Base-by-base conservation (phyloP, 371 early-diverging fungal species). In the Synchytrium microbalum region DNA sequence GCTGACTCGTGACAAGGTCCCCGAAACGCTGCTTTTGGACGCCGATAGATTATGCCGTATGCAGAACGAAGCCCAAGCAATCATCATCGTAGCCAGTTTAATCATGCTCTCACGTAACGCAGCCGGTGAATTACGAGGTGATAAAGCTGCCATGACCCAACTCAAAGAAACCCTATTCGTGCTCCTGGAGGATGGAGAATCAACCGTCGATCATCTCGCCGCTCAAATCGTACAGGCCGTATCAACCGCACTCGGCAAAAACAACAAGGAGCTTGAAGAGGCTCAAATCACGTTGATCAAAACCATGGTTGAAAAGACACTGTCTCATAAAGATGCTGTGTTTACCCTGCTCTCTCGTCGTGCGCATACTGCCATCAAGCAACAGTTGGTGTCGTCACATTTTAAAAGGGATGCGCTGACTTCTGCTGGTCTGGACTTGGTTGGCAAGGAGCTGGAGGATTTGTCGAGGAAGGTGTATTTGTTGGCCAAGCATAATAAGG, bases 1-100 rank as follows among this genome's bases (percentile, higher is more conserved):
- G 14, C 62, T 80, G 52, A 58, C 62, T 0, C 64, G 63, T 26
- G 69, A 58, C 19, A 72, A 60, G 16, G 69, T 87, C 27, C 87
- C 92, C 1, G 92, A 91, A 65, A 89, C 90, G 0, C 65, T 89
- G 2, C n/a, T 66, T 3, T 59, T 89, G 63, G 92, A 91, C 64
- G 78, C 78, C 0, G 76, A 77, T 14, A 80, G 89, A 0, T 64
- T 91, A 46, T 68, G 63, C 32, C 73, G 64, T 1, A 82, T 79
- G 63, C 88, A 88, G 69, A 87, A 88, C 64, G 85, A 86, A 62
- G 69, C 75, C 0, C 88, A 89, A 63, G 79, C 81, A 0, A 67
- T 85, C n/a, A 81, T 81, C 0, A 84, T 88, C 26, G 83, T 85
- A 0, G 83, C 86, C 23, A 84, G 84, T 0, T 66, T 91, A 54